phyloP scores from a whole-genome alignment of 306 rosid species.

The Delonix regia region DNA sequence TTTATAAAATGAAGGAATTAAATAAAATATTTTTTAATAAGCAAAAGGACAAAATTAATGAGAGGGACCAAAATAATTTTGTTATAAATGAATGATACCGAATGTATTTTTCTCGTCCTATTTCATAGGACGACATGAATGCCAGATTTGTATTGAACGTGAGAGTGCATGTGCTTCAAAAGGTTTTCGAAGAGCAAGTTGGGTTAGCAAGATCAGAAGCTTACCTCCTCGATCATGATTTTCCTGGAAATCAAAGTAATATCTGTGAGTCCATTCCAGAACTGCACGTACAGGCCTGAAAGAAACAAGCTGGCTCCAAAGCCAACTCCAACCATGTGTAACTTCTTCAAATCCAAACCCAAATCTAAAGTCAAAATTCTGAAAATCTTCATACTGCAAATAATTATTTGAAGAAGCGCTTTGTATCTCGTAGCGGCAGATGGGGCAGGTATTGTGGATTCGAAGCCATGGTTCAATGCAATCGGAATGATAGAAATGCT shows the following conservation, averaged over 20 bases:
- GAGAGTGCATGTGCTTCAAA: too few species aligned
- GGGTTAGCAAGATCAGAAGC: background rate
- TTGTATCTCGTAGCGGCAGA: constrained; percentile 58
- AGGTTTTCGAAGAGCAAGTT: background rate
- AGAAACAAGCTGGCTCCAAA: constrained; percentile 51
- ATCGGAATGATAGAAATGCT: constrained; percentile 72
- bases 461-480: constrained; percentile 77
- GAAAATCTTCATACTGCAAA: background rate
- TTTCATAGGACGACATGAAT: too few species aligned
- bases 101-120: too few species aligned
- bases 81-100: too few species aligned
- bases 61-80: too few species aligned
- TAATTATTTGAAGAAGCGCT: background rate
- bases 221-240: constrained; percentile 37
- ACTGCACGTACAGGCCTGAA: constrained; percentile 52
- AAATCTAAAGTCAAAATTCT: background rate
- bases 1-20: too few species aligned
- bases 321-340: constrained; percentile 36
- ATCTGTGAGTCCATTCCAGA: constrained; percentile 44
- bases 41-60: too few species aligned
- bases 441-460: constrained; percentile 74
- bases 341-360: constrained; percentile 37
- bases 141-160: too few species aligned
- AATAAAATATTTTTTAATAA: too few species aligned
- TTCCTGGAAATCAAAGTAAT: constrained; percentile 28